These are phyloP conservation scores for Candida ulmi DNA, from an alignment of 805 yeast genomes.

Conservation along the genomic window DNA sequence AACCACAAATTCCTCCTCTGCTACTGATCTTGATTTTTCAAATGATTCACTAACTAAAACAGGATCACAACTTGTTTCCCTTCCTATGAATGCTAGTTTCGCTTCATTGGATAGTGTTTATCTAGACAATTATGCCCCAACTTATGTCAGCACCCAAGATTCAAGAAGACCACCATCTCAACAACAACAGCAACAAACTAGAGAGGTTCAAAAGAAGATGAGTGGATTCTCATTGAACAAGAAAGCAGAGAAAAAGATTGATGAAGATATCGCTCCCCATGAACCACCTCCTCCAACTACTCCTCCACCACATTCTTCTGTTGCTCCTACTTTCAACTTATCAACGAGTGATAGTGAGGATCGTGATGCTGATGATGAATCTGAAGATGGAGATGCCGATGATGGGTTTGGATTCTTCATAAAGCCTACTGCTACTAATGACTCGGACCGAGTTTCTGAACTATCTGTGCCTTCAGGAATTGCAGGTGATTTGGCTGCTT, in stretches of 20 bases:
- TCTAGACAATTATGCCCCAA: constrained; percentile 41
- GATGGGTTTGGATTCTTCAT: constrained; percentile 9
- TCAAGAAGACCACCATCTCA: constrained; percentile 1
- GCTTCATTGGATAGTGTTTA: constrained; percentile 72
- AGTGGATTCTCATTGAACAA: constrained; percentile 14
- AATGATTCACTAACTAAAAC: constrained; percentile 28
- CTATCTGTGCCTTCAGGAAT: constrained; percentile 12
- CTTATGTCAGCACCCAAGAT: constrained; percentile 6
- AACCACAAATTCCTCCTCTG: neutral
- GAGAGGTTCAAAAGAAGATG: constrained; percentile 13
- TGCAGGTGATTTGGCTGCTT: constrained; percentile 6
- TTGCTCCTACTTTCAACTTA: constrained; percentile 5
- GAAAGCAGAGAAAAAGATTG: constrained; percentile 7
- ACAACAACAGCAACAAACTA: neutral
- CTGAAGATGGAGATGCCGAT: constrained; percentile 4
- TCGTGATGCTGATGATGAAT: constrained; percentile 6
- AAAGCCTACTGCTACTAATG: constrained; percentile 1
- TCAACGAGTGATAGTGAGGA: constrained; percentile 7
- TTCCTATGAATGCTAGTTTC: constrained; percentile 69
- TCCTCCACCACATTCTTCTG: too few species aligned
- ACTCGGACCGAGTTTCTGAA: constrained; percentile 6
- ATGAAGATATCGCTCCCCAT: constrained; percentile 18
- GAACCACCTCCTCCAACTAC: constrained; percentile 9
- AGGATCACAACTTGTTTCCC: constrained; percentile 52
- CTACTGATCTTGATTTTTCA: constrained; percentile 4